A percentile compares a stretch with the other conserved stretches of the same genome.
These are phyloP conservation scores for Ophiostoma tasmaniense DNA, from an alignment of 2,329 filamentous ascomycete species.

Conservation along the genomic window DNA sequence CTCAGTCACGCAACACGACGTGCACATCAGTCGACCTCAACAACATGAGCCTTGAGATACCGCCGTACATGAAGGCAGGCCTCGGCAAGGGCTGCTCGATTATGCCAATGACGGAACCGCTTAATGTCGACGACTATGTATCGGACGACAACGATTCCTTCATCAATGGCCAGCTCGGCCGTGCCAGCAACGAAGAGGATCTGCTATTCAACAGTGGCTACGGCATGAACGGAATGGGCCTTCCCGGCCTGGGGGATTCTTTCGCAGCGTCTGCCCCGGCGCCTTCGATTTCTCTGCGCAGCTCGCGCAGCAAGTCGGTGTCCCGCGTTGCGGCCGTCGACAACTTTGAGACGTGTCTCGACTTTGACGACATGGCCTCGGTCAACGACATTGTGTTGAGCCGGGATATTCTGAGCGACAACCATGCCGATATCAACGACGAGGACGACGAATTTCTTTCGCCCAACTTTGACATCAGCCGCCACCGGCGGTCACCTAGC, in stretches of 20 bases:
- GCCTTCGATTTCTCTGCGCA: neutral
- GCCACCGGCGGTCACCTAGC: neutral
- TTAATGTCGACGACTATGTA: slow-evolving; percentile 34
- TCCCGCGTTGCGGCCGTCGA: neutral
- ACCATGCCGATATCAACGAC: neutral
- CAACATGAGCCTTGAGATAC: neutral
- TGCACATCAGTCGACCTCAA: slow-evolving; percentile 19
- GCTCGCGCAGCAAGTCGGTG: neutral
- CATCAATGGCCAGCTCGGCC: slow-evolving; percentile 18
- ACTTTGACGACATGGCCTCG: neutral
- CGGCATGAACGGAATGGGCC: slow-evolving; percentile 27
- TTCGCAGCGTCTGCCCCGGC: slow-evolving; percentile 14
- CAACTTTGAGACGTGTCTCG: neutral
- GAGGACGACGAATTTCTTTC: neutral
- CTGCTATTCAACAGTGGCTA: slow-evolving; percentile 33
- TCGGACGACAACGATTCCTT: slow-evolving; percentile 33
- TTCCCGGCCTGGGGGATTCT: slow-evolving; percentile 29
- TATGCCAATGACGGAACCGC: slow-evolving; percentile 19
- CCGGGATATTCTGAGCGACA: neutral
- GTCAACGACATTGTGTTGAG: neutral
- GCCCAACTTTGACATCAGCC: neutral
- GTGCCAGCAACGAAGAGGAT: slow-evolving; percentile 30
- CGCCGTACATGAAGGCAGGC: neutral
- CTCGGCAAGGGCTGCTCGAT: neutral
- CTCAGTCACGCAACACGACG: slow-evolving; percentile 19